Conservation (phyloP, 345 rosid species). For the Camelina hispida region DNA sequence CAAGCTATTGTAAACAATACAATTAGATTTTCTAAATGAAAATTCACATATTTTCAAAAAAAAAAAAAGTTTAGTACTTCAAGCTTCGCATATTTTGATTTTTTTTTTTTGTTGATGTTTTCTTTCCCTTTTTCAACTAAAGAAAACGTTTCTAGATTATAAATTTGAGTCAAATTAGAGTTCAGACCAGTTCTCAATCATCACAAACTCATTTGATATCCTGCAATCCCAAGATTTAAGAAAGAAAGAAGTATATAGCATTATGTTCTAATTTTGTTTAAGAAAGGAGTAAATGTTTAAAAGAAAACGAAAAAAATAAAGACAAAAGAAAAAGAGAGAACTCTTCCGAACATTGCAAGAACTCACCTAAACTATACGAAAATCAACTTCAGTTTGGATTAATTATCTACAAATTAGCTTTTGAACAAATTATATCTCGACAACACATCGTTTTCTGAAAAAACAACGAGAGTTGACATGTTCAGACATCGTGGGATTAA, state of each 20-base stretch:
- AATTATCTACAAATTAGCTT: background rate
- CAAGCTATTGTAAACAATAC: no score
- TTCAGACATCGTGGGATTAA: slow-evolving; percentile 22
- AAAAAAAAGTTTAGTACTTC: background rate
- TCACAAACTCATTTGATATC: slow-evolving; percentile 2
- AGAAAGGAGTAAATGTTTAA: no score
- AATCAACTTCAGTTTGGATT: background rate
- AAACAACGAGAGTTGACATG: slow-evolving; percentile 10
- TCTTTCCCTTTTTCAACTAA: background rate
- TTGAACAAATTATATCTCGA: background rate
- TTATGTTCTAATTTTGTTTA: no score
- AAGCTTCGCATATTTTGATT: background rate
- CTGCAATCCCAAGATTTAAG: background rate
- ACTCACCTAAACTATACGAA: background rate
- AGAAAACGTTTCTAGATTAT: background rate
- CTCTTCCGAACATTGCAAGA: background rate
- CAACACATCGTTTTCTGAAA: background rate
- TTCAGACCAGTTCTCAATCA: background rate
- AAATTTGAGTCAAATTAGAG: background rate
- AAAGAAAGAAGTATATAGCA: no score
- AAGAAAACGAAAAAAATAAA: background rate
- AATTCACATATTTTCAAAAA: no score
- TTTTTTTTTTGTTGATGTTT: background rate
- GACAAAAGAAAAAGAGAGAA: background rate
- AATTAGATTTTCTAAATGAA: no score